Evolutionary conservation across 2,329 filamentous ascomycete species (phyloP).

Genomic region (Plectosphaerella cucumerina): DNA sequence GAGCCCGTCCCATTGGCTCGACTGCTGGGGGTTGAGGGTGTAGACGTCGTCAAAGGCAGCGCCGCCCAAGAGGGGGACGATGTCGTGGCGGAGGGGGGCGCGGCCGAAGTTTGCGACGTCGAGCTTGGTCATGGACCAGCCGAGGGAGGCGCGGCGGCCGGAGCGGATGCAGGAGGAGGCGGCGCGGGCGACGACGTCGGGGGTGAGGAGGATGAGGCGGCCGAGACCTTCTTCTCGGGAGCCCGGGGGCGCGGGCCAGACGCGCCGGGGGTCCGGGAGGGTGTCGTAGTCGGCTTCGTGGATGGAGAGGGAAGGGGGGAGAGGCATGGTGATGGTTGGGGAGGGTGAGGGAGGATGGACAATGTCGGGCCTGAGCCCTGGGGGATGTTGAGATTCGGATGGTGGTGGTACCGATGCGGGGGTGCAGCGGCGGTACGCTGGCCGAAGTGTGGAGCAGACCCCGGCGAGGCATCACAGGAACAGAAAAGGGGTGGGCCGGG

Average conservation of each 20-base stretch:
- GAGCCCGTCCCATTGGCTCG: conserved; percentile 47
- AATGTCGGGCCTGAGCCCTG: no score
- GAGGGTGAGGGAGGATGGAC: no score
- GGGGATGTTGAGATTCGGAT: background rate
- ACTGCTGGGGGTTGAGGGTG: conserved; percentile 46
- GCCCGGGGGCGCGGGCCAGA: conserved; percentile 41
- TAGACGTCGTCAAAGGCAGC: conserved; percentile 46
- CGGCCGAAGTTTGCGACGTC: conserved; percentile 51
- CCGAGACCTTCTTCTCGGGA: conserved; percentile 49
- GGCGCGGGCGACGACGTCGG: conserved; percentile 42
- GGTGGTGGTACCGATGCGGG: background rate
- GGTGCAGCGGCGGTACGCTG: no score
- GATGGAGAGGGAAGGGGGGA: background rate
- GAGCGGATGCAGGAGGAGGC: conserved; percentile 46
- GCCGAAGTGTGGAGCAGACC: no score
- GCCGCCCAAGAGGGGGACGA: conserved; percentile 43
- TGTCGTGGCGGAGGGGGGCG: conserved; percentile 43
- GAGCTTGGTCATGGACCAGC: conserved; percentile 52
- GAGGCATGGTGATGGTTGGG: background rate
- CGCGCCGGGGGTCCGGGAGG: conserved; percentile 41
- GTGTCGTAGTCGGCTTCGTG: conserved; percentile 27
- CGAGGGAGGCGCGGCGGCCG: conserved; percentile 46
- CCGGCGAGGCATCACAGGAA: no score
- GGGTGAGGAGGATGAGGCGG: conserved; percentile 45
- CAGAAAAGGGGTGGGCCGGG: no score